Evolutionary conservation across 768 basidiomycete genomes (phyloP), one percentile per base, ranked within the genome.

Genomic region (Chalciporus sphaerocephalus): DNA sequence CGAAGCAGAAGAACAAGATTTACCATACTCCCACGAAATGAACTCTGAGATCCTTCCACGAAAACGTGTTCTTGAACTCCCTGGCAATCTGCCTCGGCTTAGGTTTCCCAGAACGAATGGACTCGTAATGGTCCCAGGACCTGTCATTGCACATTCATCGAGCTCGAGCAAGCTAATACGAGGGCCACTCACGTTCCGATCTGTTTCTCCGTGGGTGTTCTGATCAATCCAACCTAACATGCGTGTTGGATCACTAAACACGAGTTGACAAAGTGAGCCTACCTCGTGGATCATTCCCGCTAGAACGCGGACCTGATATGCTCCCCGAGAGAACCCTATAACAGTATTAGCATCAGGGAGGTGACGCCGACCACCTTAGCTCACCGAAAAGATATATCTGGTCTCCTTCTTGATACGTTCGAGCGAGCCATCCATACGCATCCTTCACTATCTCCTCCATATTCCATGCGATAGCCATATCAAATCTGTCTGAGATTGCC

Each of bases 21-120:
- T 47, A 76, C 78, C 75, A 79, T 10, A 74, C 72, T 1, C 79
- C 79, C 20, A 80, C 62, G 37, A 80, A 80, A 27, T 79, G 73
- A 6, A 79, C 69, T 18, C 59, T 50, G 1, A 75, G 66, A 28
- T 68, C 64, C 22, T 68, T 66, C 59, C 59, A 59, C 3, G 72
- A 75, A 47, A 77, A 77, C 0, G 74, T 67, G 12, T 65, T 62
- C 58, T 74, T 78, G 60, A 78, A 79, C 16, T 51, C 57, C 39
- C 32, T 47, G 3, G 46, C 53, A 16, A 48, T 54, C 38, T 42
- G 52, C 46, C 43, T 50, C 20, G 58, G 43, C 47, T 52, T 61
- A 15, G 48, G 48, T 25, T 47, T 59, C 34, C 46, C 35, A 5
- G 48, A 52, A 12, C 49, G 56, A 34, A 58, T 51, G 5, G 44